phyloP scores from a whole-genome alignment of 768 basidiomycete genomes.

The Ramaria rubella region DNA sequence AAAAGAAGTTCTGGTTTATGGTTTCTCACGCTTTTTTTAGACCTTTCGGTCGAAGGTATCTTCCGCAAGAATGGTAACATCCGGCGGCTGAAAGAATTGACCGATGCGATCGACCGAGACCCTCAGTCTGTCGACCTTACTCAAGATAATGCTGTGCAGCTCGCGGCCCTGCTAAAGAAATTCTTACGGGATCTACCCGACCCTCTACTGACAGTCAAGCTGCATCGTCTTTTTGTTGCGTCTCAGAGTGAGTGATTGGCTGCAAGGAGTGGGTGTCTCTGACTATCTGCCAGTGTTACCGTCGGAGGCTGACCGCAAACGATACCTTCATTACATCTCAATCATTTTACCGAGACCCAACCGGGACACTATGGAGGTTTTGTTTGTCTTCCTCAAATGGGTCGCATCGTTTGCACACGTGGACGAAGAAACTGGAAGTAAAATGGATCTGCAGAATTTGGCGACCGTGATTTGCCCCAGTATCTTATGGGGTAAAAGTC shows the following conservation, averaged over 20 bases:
- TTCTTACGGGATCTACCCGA: constrained; percentile 96
- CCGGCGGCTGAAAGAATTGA: constrained; percentile 81
- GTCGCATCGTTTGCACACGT: constrained; percentile 98
- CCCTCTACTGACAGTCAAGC: constrained; percentile 89
- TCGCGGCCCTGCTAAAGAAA: constrained; percentile 94
- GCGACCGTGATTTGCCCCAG: constrained; percentile 98
- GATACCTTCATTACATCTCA: constrained; percentile 79
- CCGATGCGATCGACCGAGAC: constrained; percentile 93
- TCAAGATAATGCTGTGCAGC: constrained; percentile 93
- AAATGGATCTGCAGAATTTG: constrained; percentile 95
- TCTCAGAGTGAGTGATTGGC: constrained; percentile 65
- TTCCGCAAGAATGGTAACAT: constrained; percentile 99
- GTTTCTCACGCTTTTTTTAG: constrained; percentile 34
- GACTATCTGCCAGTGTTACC: constrained; percentile 49
- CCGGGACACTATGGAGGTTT: constrained; percentile 94
- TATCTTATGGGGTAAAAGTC: constrained; percentile 79
- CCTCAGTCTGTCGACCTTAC: constrained; percentile 85
- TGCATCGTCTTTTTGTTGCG: constrained; percentile 82
- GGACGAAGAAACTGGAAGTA: constrained; percentile 94
- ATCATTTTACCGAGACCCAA: constrained; percentile 87
- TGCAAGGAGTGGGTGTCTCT: background rate
- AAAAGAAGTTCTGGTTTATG: background rate
- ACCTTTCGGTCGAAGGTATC: constrained; percentile 98
- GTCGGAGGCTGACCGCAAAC: constrained; percentile 68
- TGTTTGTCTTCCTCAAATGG: constrained; percentile 99